phyloP scores from a whole-genome alignment of 257 asterid genomes.

The Pogostemon cablin region DNA sequence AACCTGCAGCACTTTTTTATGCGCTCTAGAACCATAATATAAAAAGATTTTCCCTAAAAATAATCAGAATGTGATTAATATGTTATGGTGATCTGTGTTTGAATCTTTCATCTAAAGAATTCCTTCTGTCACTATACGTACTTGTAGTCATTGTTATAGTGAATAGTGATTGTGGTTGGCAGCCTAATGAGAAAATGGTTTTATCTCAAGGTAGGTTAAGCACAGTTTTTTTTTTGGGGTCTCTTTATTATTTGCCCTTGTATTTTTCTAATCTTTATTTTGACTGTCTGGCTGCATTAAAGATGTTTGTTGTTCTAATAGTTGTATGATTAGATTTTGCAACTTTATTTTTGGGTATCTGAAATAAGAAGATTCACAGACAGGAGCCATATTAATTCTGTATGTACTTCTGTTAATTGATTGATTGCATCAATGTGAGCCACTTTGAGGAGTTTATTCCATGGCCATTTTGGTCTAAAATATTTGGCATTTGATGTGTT shows the following conservation, averaged over 20 bases:
- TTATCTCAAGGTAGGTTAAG: background rate
- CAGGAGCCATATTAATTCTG: background rate
- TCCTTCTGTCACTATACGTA: background rate
- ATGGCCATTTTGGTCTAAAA: background rate
- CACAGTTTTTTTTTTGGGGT: background rate
- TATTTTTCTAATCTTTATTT: background rate
- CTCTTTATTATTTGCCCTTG: background rate
- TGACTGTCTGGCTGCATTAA: constrained; percentile 8
- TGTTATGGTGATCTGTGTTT: background rate
- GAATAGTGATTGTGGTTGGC: constrained; percentile 13
- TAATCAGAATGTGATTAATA: background rate
- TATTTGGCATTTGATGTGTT: background rate
- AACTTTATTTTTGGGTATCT: constrained; percentile 1
- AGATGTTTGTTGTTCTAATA: constrained; percentile 10
- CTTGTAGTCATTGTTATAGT: background rate
- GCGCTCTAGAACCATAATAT: background rate
- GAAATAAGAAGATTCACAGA: background rate
- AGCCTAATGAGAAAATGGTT: constrained; percentile 1
- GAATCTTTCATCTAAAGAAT: background rate
- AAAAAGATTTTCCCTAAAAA: background rate
- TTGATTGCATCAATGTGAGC: background rate
- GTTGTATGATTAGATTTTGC: background rate
- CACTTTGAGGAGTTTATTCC: background rate
- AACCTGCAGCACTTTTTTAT: background rate
- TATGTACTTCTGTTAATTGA: background rate